phyloP scores from a whole-genome alignment of 495 filamentous ascomycete species.

The Penicillium silybi region DNA sequence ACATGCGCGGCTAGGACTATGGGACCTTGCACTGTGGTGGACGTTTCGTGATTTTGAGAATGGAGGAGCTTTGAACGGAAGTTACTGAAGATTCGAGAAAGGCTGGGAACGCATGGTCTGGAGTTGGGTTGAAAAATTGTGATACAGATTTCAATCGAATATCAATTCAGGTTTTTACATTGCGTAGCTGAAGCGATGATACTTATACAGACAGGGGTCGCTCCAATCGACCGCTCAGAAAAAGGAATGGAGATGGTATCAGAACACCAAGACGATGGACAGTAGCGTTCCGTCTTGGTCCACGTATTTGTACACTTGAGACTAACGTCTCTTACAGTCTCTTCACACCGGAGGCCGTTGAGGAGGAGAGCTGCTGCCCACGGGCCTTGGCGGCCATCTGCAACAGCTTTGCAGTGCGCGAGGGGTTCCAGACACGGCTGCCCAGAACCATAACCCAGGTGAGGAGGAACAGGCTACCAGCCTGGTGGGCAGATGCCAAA shows the following conservation, averaged over 20 bases:
- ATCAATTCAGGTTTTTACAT: constrained; percentile 9
- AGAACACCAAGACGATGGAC: constrained; percentile 6
- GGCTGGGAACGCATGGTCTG: neutral
- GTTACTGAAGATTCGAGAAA: neutral
- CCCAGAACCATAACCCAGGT: constrained; percentile 78
- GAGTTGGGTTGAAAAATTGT: neutral
- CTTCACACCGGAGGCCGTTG: constrained; percentile 25
- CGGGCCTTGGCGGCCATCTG: constrained; percentile 41
- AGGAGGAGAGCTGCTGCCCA: constrained; percentile 23
- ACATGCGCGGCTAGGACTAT: neutral
- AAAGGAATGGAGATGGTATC: constrained; percentile 30
- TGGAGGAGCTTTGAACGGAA: neutral
- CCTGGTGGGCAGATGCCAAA: constrained; percentile 89
- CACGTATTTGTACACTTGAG: constrained; percentile 18
- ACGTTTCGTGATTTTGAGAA: neutral
- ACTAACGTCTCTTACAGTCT: constrained; percentile 19
- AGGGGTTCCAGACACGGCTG: constrained; percentile 54
- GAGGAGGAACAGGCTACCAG: constrained; percentile 79
- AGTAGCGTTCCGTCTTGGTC: constrained; percentile 1
- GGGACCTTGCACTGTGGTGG: neutral
- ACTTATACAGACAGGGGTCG: constrained; percentile 11
- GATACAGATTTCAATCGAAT: neutral
- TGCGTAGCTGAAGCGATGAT: neutral
- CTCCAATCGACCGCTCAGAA: neutral
- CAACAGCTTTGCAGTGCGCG: constrained; percentile 45